These are phyloP conservation scores for Lactarius evosmus DNA, from an alignment of 768 basidiomycete species.

Conservation along the genomic window DNA sequence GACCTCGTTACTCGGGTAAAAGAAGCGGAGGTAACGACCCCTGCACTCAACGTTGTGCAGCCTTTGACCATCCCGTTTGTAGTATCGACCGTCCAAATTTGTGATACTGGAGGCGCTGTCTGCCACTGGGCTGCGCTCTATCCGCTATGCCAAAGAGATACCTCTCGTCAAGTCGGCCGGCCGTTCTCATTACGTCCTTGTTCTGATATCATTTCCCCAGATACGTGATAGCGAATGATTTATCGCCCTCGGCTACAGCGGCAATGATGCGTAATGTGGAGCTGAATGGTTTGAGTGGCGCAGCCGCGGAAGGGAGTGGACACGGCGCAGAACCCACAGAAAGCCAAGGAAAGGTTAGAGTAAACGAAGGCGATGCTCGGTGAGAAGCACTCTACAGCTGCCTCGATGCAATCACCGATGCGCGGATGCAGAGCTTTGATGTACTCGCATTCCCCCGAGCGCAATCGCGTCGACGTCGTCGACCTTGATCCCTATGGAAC, in stretches of 20 bases:
- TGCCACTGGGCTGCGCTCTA: slow-evolving; percentile 92
- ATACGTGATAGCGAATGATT: slow-evolving; percentile 91
- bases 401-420: not conserved
- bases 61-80: slow-evolving; percentile 8
- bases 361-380: slow-evolving; percentile 96
- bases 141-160: slow-evolving; percentile 97
- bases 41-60: not conserved
- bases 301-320: slow-evolving; percentile 23
- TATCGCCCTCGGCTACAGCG: slow-evolving; percentile 75
- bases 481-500: slow-evolving; percentile 98
- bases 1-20: slow-evolving; percentile 7
- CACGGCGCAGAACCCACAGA: slow-evolving; percentile 11
- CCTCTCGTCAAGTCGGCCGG: slow-evolving; percentile 73
- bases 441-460: slow-evolving; percentile 80
- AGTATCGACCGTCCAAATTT: slow-evolving; percentile 64
- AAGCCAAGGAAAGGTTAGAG: slow-evolving; percentile 55
- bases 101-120: slow-evolving; percentile 90
- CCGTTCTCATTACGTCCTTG: not conserved
- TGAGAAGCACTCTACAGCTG: slow-evolving; percentile 36
- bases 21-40: slow-evolving; percentile 20
- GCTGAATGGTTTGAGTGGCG: slow-evolving; percentile 65
- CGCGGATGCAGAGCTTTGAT: slow-evolving; percentile 63
- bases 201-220: slow-evolving; percentile 33
- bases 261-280: slow-evolving; percentile 86
- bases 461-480: slow-evolving; percentile 82